phyloP scores from a whole-genome alignment of 2,329 filamentous ascomycete genomes.

The Alternaria brassicicola region DNA sequence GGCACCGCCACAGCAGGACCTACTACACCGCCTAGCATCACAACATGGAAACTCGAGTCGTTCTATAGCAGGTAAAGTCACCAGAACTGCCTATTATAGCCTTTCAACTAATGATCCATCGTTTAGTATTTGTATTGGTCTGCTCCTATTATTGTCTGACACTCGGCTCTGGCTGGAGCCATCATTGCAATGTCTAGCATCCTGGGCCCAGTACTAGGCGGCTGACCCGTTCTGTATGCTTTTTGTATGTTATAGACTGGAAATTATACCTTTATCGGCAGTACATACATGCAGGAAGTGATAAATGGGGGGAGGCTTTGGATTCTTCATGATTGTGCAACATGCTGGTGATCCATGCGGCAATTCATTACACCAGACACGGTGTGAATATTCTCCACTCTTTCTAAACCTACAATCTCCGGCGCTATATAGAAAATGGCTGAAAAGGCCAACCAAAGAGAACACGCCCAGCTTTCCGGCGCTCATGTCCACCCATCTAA shows the following conservation, averaged over 20 bases:
- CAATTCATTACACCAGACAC: too few species aligned
- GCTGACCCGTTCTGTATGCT: too few species aligned
- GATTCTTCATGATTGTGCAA: not conserved
- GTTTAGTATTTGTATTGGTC: conserved; percentile 57
- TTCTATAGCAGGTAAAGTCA: not conserved
- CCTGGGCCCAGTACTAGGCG: conserved; percentile 24
- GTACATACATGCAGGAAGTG: not conserved
- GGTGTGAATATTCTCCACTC: too few species aligned
- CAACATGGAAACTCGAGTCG: not conserved
- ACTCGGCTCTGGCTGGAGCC: conserved; percentile 48
- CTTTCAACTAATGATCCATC: not conserved
- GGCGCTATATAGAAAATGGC: not conserved
- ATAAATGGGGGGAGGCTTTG: not conserved
- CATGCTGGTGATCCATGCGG: not conserved
- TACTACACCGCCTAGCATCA: not conserved
- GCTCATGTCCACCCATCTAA: not conserved
- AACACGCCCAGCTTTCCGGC: not conserved
- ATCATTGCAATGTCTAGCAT: conserved; percentile 14
- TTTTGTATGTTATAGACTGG: too few species aligned
- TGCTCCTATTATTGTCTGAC: conserved; percentile 66
- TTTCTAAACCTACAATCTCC: not conserved
- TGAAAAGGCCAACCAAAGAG: not conserved
- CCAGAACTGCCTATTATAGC: not conserved
- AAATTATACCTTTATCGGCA: too few species aligned
- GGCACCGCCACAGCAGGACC: not conserved